Evolutionary conservation across 768 basidiomycete species (phyloP), one percentile per base, ranked within the genome.

Genomic region (Termitomyces sp.): DNA sequence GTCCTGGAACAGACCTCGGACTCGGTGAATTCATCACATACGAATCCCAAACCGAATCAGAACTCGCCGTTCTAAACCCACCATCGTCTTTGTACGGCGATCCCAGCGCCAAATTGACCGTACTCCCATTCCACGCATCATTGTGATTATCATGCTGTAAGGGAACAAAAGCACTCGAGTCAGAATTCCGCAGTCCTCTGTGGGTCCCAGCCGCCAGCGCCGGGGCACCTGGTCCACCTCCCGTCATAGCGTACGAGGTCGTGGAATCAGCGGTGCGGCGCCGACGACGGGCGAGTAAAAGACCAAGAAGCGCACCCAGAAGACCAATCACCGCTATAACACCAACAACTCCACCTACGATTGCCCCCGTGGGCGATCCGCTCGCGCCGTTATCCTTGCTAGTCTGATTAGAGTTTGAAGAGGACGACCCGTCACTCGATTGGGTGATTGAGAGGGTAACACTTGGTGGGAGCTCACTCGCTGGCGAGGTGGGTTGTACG

Each of bases 151-250:
- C 82, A 68, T 86, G 86, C 63, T 83, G 82, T 66, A 91, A 70
- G n/a, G 89, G 88, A 54, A 87, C 75, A 66, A 90, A 89, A 38
- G 87, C 81, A 62, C 85, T 86, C 66, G 86, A 84, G 73, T 87
- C 83, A 62, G 86, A 85, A 72, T 72, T 72, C 43, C 84, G 74
- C 56, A 69, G 64, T 57, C 70, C 77, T 30, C 71, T 64, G 26
- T 57, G 66, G 44, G 65, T 70, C 28, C 72, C 74, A 26, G 65
- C 57, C 55, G 47, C 60, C 40, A 54, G 46, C 36, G 40, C 49
- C 56, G 57, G 61, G 20, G 48, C 38, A 54, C 63, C 65, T 13
- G 32, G 52, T 14, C 66, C 67, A 16, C 57, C 60, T 50, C 48
- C 63, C 46, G 59, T 61, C 71, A 65, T 65, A 33, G 52, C 66